phyloP scores from a whole-genome alignment of 2,329 filamentous ascomycete genomes.

The Sporothrix luriei region DNA sequence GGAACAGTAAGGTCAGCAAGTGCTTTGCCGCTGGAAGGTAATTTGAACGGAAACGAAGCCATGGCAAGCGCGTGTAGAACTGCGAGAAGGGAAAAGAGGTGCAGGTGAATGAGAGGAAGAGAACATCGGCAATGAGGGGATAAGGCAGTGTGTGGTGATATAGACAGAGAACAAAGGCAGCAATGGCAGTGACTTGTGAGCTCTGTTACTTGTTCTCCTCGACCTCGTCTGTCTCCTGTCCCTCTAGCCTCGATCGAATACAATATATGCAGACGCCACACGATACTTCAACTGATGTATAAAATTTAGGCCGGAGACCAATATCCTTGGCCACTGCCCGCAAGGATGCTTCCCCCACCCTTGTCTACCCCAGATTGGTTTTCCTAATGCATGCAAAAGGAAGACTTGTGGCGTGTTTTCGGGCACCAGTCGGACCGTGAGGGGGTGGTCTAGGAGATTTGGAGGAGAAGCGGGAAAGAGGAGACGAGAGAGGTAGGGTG shows the following conservation, averaged over 20 bases:
- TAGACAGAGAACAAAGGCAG: background rate
- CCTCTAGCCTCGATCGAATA: background rate
- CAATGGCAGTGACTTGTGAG: background rate
- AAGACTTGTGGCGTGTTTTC: conserved; percentile 17
- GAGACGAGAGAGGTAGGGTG: background rate
- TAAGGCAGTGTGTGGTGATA: background rate
- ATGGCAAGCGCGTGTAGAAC: background rate
- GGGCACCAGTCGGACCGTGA: conserved; percentile 17
- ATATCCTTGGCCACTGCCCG: conserved; percentile 15
- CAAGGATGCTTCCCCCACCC: conserved; percentile 22
- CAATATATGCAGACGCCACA: background rate
- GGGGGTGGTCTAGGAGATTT: background rate
- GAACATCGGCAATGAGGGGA: background rate
- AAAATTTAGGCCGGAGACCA: conserved; percentile 5
- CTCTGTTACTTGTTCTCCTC: background rate
- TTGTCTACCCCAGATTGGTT: conserved; percentile 23
- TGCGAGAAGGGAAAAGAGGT: background rate
- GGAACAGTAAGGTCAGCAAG: conserved; percentile 58
- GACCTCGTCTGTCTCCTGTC: background rate
- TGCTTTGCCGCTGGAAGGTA: conserved; percentile 37
- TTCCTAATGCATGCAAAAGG: conserved; percentile 15
- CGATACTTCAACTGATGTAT: background rate
- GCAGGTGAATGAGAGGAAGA: background rate
- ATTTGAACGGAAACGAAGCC: conserved; percentile 31
- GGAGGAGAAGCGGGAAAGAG: background rate